Base-by-base conservation (phyloP, 352 stramenopile genomes). In the Vaucheria bursata region DNA sequence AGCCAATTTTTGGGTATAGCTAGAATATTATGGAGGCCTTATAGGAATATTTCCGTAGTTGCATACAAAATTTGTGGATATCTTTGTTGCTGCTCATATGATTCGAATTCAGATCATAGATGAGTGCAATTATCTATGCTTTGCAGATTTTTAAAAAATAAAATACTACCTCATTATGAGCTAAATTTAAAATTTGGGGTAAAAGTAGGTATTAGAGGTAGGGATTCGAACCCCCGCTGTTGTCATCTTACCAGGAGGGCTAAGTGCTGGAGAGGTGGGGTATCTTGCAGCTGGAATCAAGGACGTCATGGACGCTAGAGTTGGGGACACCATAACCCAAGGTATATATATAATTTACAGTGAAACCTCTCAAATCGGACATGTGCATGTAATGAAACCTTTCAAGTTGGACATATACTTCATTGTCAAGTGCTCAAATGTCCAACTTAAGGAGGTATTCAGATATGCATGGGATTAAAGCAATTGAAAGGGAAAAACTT, bases 251-350 rank as follows among this genome's bases (percentile, higher is more conserved):
- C 65, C 65, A 25, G 76, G 90, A n/a, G 83, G 74, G 0, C 81
- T 98, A 0, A 87, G 91, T n/a, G 89, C 85, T 73, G 94, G 88
- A 1, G 93, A 99, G 82, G 95, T 99, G 18, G 95, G 95, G 35
- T 99, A 99, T 86, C 85, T 99, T 34, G 95, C 96, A 78, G 93
- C 93, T 3, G 92, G 90, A 36, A 98, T 98, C 85, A 98, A 98
- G 77, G 92, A 95, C 71, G 96, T 97, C 5, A 91, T 92, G 18
- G 93, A 99, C 85, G 95, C 95, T 18, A 91, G 95, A 73, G 93
- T 99, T 6, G 91, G 91, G 65, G 90, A 96, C 75, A 94, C 90
- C 1, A 90, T 96, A 68, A 87, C 81, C 1, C 78, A 88, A 37
- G 65, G 65, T 72, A 12, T 12, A 50, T 12, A 50, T 5, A 5